Conservation (phyloP, 2,329 filamentous ascomycete species). For the Neurospora crassa region DNA sequence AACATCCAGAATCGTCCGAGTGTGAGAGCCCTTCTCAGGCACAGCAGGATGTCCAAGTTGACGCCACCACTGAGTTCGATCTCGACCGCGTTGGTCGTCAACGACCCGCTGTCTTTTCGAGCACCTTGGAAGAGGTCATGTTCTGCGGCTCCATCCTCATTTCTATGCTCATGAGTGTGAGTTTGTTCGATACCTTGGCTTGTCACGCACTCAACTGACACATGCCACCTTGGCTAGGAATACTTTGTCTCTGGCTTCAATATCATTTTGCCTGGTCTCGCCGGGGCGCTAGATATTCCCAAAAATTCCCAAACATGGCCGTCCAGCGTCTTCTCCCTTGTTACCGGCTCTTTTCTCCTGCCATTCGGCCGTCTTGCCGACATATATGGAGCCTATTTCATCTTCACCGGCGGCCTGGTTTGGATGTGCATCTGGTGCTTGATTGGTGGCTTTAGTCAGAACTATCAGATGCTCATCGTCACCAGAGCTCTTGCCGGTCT, state of each 20-base stretch:
- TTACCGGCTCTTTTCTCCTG: slow-evolving; percentile 48
- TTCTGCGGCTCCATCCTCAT: slow-evolving; percentile 54
- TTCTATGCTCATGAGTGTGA: slow-evolving; percentile 51
- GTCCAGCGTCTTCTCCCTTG: slow-evolving; percentile 49
- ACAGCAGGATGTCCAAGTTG: neutral
- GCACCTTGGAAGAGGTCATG: slow-evolving; percentile 44
- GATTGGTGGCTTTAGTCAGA: slow-evolving; percentile 58
- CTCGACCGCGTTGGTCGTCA: slow-evolving; percentile 54
- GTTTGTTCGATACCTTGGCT: slow-evolving; percentile 14
- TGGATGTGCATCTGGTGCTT: slow-evolving; percentile 64
- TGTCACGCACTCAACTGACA: neutral
- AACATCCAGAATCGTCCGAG: neutral
- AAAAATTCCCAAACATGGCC: slow-evolving; percentile 52
- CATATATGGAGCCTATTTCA: slow-evolving; percentile 50
- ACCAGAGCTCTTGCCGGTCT: slow-evolving; percentile 67
- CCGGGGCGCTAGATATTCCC: slow-evolving; percentile 53
- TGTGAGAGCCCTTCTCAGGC: neutral
- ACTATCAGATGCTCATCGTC: slow-evolving; percentile 60
- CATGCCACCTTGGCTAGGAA: slow-evolving; percentile 35
- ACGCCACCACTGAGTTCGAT: slow-evolving; percentile 17
- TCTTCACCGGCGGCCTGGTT: slow-evolving; percentile 48
- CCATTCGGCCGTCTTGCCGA: slow-evolving; percentile 53
- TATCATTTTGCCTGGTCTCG: slow-evolving; percentile 59
- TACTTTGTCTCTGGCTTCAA: slow-evolving; percentile 71
- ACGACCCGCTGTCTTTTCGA: slow-evolving; percentile 46